Percentiles rank a stretch among this genome's conserved stretches.
phyloP scores from a whole-genome alignment of 2,329 filamentous ascomycete genomes.

The Fusarium cicatricum region DNA sequence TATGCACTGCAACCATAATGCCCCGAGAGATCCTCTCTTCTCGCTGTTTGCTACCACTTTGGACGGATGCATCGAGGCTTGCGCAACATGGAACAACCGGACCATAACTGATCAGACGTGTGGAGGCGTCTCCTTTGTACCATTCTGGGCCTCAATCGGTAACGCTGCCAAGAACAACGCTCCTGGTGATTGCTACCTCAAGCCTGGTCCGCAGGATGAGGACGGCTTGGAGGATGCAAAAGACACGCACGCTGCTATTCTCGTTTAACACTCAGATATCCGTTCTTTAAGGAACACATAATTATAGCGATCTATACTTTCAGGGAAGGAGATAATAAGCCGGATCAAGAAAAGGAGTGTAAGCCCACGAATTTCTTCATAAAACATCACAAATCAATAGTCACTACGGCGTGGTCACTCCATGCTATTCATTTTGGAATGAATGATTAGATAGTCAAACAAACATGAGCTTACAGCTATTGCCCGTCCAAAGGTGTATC shows the following conservation, averaged over 20 bases:
- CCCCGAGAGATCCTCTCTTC: slow-evolving; percentile 48
- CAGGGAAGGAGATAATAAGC: too few species aligned
- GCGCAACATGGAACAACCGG: slow-evolving; percentile 48
- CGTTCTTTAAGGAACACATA: background rate
- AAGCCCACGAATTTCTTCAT: too few species aligned
- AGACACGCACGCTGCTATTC: slow-evolving; percentile 1
- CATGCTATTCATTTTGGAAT: too few species aligned
- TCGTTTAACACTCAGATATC: background rate
- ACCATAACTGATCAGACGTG: slow-evolving; percentile 9
- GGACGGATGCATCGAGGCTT: slow-evolving; percentile 57
- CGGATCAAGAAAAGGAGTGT: too few species aligned
- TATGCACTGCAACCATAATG: slow-evolving; percentile 55
- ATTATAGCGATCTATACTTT: too few species aligned
- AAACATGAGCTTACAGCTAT: too few species aligned
- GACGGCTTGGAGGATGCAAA: slow-evolving; percentile 1
- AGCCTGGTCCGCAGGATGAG: slow-evolving; percentile 2
- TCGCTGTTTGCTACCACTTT: slow-evolving; percentile 55
- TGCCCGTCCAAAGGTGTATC: too few species aligned
- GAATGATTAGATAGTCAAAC: too few species aligned
- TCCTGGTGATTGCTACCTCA: slow-evolving; percentile 5
- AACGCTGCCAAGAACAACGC: slow-evolving; percentile 2
- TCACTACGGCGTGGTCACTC: too few species aligned
- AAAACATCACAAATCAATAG: too few species aligned
- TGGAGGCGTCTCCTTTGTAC: slow-evolving; percentile 28
- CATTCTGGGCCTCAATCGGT: slow-evolving; percentile 15